Conservation (phyloP, 106 monocot genomes). For the Acanthochlamys bracteata region DNA sequence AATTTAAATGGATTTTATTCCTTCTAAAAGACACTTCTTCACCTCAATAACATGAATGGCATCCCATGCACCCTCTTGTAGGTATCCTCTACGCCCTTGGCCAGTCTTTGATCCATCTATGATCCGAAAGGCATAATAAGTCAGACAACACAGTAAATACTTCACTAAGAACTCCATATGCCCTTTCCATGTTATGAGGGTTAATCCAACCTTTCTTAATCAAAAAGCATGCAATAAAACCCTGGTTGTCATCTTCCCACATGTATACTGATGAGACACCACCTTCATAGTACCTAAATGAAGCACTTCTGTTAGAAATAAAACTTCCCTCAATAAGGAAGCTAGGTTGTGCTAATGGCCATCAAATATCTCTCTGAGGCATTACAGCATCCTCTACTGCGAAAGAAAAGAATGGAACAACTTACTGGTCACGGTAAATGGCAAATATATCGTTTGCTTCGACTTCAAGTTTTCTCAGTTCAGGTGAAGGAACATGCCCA, state of each 20-base stretch:
- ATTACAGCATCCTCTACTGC: no score
- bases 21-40: background rate
- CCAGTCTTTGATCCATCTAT: conserved; percentile 80
- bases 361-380: no score
- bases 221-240: conserved; percentile 77
- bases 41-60: conserved; percentile 99
- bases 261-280: conserved; percentile 95
- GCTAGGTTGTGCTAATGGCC: no score
- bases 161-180: background rate
- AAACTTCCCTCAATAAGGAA: background rate
- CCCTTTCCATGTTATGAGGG: no score
- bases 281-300: conserved; percentile 89
- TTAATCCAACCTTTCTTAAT: conserved; percentile 80
- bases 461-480: conserved; percentile 79
- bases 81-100: conserved; percentile 69
- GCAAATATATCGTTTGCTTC: conserved; percentile 92
- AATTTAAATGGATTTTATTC: background rate
- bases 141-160: background rate
- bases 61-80: conserved; percentile 94
- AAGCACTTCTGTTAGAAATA: conserved; percentile 1
- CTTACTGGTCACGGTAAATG: conserved; percentile 96
- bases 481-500: conserved; percentile 64
- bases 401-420: conserved; percentile 22
- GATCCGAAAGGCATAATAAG: background rate
- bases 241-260: conserved; percentile 80